Evolutionary conservation across 352 stramenopile species (phyloP).

Genomic region (Phytophthora rubi): DNA sequence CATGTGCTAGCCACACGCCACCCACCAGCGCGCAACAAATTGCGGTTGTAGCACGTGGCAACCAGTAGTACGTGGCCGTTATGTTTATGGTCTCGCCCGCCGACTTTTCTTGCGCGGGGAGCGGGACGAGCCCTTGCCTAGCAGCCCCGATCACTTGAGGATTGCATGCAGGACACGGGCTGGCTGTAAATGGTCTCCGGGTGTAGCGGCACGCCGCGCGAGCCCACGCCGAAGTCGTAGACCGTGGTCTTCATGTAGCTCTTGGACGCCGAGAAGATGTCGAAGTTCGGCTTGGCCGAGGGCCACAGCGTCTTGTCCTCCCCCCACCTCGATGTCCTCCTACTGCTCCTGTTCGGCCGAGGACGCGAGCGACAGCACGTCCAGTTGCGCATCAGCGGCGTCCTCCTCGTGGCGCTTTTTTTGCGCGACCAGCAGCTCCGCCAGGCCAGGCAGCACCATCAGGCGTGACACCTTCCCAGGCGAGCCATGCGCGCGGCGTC

Average conservation of each 20-base stretch:
- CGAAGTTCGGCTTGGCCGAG: conserved; percentile 68
- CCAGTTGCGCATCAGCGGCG: conserved; percentile 14
- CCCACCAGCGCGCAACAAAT: background rate
- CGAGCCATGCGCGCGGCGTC: conserved; percentile 12
- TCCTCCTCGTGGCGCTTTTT: conserved; percentile 32
- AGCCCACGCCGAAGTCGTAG: conserved; percentile 76
- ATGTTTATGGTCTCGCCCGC: conserved; percentile 46
- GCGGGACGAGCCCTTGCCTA: conserved; percentile 75
- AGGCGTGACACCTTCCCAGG: conserved; percentile 32
- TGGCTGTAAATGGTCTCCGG: conserved; percentile 83
- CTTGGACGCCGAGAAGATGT: conserved; percentile 52
- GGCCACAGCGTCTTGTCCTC: conserved; percentile 85
- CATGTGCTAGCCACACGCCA: background rate
- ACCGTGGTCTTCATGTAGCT: conserved; percentile 53
- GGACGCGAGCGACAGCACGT: conserved; percentile 33
- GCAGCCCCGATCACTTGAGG: conserved; percentile 60
- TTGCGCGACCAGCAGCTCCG: conserved; percentile 34
- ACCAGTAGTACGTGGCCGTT: conserved; percentile 69
- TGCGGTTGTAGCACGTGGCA: conserved; percentile 61
- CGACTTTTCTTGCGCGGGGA: conserved; percentile 70
- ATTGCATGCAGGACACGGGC: conserved; percentile 82
- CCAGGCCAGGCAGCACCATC: conserved; percentile 47
- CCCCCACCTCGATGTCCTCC: conserved; percentile 52
- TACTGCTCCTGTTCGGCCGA: background rate
- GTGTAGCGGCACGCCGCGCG: conserved; percentile 71